Evolutionary conservation across 352 stramenopile species (phyloP), one percentile per base, ranked within the genome.

Genomic region (Phytophthora megakarya): DNA sequence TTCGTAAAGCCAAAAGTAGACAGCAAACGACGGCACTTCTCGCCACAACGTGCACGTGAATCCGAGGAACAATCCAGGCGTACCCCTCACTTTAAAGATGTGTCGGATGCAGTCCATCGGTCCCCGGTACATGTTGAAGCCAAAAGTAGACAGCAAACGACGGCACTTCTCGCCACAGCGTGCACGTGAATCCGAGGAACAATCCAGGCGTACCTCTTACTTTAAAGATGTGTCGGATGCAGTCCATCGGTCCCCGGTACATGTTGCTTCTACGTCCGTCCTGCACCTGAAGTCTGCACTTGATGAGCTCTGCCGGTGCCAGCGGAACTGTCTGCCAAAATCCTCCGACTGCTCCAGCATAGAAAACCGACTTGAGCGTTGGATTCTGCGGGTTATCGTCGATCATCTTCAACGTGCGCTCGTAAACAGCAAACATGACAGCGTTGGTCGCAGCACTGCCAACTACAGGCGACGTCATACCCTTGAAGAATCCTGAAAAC

Each of bases 1-100:
- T 64, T 96, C 87, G 72, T 96, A 96, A 21, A 85, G 70, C 55
- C 66, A 86, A 66, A 94, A 96, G 67, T 96, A 96, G 55, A 92
- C 83, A 3, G 78, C 85, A 46, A 92, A 96, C 11, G 87, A 89
- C 7, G 82, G 82, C n/a, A 92, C 76, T 42, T 96, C 87, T 13
- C 87, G 82, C 53, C 78, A 86, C 38, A 93, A 45, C 18, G 87
- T 96, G 49, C 87, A 76, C 12, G 72, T 80, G 54, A 90, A 92
- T 7, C 87, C 87, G 11, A 90, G 70, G 50, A 92, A 94, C 6
- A 94, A 67, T 6, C 85, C 87, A 23, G 75, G 58, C 16, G 86
- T 59, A 5, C 87, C 87, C 38, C 77, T 72, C 38, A 63, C 70
- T 43, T 79, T 76, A 65, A 84, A 84, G 51, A 96, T 89, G 42